Conservation (phyloP, 2,329 filamentous ascomycete species). For the Colletotrichum siamense region DNA sequence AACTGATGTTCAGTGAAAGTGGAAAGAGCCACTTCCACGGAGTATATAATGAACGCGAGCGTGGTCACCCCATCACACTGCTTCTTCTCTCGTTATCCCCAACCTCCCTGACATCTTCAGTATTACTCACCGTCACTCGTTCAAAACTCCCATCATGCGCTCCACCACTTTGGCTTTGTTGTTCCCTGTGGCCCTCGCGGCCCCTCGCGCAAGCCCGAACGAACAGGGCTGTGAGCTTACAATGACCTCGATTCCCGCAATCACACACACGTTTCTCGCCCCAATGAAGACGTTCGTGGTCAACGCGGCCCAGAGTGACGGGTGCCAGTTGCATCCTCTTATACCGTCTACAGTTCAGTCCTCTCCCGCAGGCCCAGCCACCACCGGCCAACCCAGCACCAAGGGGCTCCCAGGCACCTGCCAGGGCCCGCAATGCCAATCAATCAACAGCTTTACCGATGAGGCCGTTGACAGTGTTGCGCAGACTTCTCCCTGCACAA, state of each 20-base stretch:
- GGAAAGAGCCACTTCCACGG: neutral
- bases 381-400: neutral
- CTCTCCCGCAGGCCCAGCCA: neutral
- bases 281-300: neutral
- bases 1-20: rapidly evolving
- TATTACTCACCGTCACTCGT: neutral
- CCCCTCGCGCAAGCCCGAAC: neutral
- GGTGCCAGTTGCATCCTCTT: neutral
- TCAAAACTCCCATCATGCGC: neutral
- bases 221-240: neutral
- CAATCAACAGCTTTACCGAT: neutral
- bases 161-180: neutral
- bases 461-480: neutral
- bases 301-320: neutral
- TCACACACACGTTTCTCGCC: neutral
- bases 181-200: rapidly evolving
- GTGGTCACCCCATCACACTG: rapidly evolving
- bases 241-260: neutral
- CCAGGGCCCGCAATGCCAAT: neutral
- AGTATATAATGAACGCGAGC: neutral
- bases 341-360: neutral
- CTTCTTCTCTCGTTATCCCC: neutral
- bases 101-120: neutral
- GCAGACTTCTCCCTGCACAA: neutral
- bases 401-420: neutral